A percentile compares a stretch with the other conserved stretches of the same genome.
Conservation (phyloP, 306 rosid genomes). For the Hylodesmum podocarpum region DNA sequence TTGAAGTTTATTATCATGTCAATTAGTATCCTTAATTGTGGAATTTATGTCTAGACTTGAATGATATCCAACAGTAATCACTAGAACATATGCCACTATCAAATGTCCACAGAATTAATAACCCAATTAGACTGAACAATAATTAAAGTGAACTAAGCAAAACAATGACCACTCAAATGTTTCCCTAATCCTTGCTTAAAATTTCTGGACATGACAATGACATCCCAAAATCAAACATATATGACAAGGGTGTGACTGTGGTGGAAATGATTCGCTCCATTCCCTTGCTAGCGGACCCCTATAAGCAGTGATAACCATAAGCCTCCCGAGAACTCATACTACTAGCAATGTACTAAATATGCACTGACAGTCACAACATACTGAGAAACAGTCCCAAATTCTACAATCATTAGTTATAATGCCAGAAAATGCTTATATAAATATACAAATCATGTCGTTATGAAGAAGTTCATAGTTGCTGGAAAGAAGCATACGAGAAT, state of each 20-base stretch:
- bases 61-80: neutral
- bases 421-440: neutral
- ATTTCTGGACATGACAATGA: neutral
- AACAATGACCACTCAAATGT: neutral
- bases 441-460: neutral
- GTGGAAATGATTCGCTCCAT: neutral
- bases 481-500: neutral
- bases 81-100: no score
- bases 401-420: neutral
- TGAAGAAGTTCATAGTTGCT: neutral
- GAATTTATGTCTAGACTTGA: neutral
- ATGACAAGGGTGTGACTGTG: neutral
- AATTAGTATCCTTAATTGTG: neutral
- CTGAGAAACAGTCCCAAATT: neutral
- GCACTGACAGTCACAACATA: neutral
- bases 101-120: neutral
- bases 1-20: neutral
- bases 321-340: neutral
- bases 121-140: neutral
- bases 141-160: neutral
- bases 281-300: neutral
- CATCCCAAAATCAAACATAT: neutral
- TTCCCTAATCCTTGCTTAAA: neutral
- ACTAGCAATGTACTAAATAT: neutral
- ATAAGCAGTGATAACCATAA: neutral